Percentiles rank a stretch among this genome's conserved stretches.
Evolutionary conservation across 208 protist species (phyloP).

Genomic region (Leishmania turanica): DNA sequence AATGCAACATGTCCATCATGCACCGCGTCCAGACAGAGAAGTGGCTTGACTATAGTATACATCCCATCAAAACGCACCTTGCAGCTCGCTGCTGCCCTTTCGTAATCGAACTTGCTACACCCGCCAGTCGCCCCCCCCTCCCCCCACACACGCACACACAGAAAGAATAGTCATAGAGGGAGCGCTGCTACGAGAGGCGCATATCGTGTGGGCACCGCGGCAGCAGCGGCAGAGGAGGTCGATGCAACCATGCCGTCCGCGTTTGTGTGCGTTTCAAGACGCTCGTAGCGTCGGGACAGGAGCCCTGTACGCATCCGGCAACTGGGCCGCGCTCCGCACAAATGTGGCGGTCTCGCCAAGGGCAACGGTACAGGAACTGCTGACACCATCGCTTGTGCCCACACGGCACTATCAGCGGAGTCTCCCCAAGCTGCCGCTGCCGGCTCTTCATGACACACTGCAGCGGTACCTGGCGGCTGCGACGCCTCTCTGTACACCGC

Average conservation of each 20-base stretch:
- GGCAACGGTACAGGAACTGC: constrained; percentile 19
- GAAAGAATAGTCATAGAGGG: not conserved
- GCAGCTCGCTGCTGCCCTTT: not conserved
- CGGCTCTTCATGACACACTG: constrained; percentile 55
- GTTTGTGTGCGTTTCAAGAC: constrained; percentile 3
- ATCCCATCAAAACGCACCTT: not conserved
- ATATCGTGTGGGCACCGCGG: not conserved
- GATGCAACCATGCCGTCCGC: constrained; percentile 12
- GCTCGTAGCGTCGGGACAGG: not conserved
- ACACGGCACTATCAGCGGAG: constrained; percentile 86
- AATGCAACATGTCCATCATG: not conserved
- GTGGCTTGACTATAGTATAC: not conserved
- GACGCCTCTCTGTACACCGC: constrained; percentile 53
- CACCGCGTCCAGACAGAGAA: not conserved
- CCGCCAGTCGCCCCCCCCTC: not conserved
- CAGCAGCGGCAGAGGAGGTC: not conserved
- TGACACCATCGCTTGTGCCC: constrained; percentile 40
- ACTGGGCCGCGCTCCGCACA: constrained; percentile 37
- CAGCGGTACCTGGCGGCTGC: constrained; percentile 56
- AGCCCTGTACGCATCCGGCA: constrained; percentile 18
- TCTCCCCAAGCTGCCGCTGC: constrained; percentile 78
- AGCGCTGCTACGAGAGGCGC: too few relatives aligned
- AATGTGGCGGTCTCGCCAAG: constrained; percentile 7
- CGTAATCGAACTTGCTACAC: not conserved
- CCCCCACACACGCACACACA: not conserved